These are phyloP conservation scores for Entomophthora muscae DNA, from an alignment of 371 early-diverging fungal species.

Conservation along the genomic window DNA sequence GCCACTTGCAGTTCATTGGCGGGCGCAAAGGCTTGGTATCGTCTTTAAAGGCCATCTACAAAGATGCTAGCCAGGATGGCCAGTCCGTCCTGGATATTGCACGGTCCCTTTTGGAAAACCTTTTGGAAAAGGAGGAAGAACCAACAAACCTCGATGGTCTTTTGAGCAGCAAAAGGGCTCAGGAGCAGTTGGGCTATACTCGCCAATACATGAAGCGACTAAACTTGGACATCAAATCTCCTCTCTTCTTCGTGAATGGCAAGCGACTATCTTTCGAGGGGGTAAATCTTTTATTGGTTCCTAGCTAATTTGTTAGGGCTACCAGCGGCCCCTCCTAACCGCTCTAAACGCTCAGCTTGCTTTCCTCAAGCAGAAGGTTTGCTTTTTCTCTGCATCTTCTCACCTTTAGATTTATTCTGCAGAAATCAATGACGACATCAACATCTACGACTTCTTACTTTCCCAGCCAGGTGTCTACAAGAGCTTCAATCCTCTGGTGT, in stretches of 20 bases:
- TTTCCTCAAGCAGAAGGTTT: slow-evolving; percentile 15
- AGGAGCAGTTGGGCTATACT: not conserved
- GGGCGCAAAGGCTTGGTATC: not conserved
- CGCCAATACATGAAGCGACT: not conserved
- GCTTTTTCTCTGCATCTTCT: too few species aligned
- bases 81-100: not conserved
- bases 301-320: slow-evolving; percentile 6
- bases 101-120: not conserved
- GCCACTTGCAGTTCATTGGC: not conserved
- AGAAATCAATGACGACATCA: slow-evolving; percentile 22
- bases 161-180: not conserved
- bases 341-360: slow-evolving; percentile 17
- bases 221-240: not conserved
- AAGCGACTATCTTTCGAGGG: slow-evolving; percentile 39
- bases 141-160: not conserved
- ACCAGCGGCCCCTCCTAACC: slow-evolving; percentile 15
- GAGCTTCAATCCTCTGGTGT: slow-evolving; percentile 34
- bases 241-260: slow-evolving; percentile 57
- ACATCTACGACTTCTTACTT: slow-evolving; percentile 50
- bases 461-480: slow-evolving; percentile 29
- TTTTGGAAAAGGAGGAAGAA: not conserved
- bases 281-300: slow-evolving; percentile 12
- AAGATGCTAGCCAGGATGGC: not conserved
- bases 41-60: not conserved
- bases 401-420: slow-evolving; percentile 28